A percentile compares a stretch with the other conserved stretches of the same genome.
Evolutionary conservation across 1,284 basidiomycete genomes (phyloP).

Genomic region (Anthracocystis walkeri): DNA sequence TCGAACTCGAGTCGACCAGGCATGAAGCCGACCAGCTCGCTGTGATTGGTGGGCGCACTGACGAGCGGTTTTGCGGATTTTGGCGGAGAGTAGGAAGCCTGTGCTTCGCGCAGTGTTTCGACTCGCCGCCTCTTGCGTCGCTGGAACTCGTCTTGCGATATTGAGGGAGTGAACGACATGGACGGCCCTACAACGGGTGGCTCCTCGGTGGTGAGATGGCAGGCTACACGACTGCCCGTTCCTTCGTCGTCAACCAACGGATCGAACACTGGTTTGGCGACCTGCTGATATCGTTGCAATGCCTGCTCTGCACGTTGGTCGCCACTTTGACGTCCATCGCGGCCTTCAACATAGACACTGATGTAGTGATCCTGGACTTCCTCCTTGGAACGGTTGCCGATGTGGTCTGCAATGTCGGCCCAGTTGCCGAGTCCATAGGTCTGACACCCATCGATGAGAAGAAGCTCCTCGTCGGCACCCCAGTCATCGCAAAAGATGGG

Average conservation of each 20-base stretch:
- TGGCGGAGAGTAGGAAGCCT: slow-evolving; percentile 60
- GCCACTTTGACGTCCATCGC: slow-evolving; percentile 58
- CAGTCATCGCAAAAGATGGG: slow-evolving; percentile 95
- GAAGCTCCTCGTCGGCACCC: slow-evolving; percentile 97
- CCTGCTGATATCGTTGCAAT: slow-evolving; percentile 24
- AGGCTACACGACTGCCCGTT: slow-evolving; percentile 45
- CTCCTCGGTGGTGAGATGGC: slow-evolving; percentile 40
- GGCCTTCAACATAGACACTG: slow-evolving; percentile 78
- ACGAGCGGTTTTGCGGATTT: slow-evolving; percentile 78
- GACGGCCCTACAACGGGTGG: slow-evolving; percentile 64
- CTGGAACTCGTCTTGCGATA: slow-evolving; percentile 65
- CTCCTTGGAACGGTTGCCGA: slow-evolving; percentile 93
- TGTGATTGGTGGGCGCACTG: slow-evolving; percentile 91
- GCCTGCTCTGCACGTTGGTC: slow-evolving; percentile 54
- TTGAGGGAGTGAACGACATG: slow-evolving; percentile 49
- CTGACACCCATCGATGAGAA: slow-evolving; percentile 89
- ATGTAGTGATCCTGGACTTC: slow-evolving; percentile 94
- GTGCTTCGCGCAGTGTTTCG: slow-evolving; percentile 58
- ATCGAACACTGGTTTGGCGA: slow-evolving; percentile 24
- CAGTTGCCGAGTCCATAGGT: slow-evolving; percentile 94
- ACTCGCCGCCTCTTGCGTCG: slow-evolving; percentile 63
- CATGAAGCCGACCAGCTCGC: slow-evolving; percentile 89
- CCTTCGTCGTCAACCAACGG: slow-evolving; percentile 45
- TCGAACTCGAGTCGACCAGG: slow-evolving; percentile 98
- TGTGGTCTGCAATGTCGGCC: slow-evolving; percentile 94